Evolutionary conservation across 441 rosid genomes (phyloP).

Genomic region (Monsonia emarginata): DNA sequence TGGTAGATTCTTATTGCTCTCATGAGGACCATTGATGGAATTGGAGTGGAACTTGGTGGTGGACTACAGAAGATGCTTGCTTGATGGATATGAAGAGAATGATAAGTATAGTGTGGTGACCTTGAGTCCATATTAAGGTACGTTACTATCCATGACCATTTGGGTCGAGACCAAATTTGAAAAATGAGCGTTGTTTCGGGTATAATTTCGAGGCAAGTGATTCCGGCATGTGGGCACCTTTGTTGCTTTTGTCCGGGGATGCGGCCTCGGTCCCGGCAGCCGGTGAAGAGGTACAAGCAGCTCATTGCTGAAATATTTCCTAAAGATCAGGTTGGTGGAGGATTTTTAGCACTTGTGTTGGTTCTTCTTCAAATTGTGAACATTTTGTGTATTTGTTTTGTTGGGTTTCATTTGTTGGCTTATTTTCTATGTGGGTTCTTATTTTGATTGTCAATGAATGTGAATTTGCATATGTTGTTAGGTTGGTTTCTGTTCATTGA

Average conservation of each 20-base stretch:
- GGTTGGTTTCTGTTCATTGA: background rate
- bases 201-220: conserved; percentile 68
- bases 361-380: background rate
- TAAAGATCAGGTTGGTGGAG: conserved; percentile 49
- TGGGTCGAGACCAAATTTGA: too few species aligned
- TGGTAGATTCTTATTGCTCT: too few species aligned
- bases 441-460: background rate
- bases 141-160: too few species aligned
- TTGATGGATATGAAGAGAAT: too few species aligned
- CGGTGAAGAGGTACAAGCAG: conserved; percentile 96
- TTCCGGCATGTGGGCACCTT: conserved; percentile 88
- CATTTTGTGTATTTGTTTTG: background rate
- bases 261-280: conserved; percentile 93
- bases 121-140: too few species aligned
- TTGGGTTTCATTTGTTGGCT: background rate
- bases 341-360: background rate
- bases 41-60: too few species aligned
- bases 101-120: too few species aligned
- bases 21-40: too few species aligned
- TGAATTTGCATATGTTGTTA: background rate
- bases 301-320: conserved; percentile 82
- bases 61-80: too few species aligned
- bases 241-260: conserved; percentile 82
- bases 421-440: background rate
- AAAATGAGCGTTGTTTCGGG: conserved; percentile 67